A percentile compares a stretch with the other conserved stretches of the same genome.
These are phyloP conservation scores for Caryopteris hybrid DNA, from an alignment of 305 asterid species.

Conservation along the genomic window DNA sequence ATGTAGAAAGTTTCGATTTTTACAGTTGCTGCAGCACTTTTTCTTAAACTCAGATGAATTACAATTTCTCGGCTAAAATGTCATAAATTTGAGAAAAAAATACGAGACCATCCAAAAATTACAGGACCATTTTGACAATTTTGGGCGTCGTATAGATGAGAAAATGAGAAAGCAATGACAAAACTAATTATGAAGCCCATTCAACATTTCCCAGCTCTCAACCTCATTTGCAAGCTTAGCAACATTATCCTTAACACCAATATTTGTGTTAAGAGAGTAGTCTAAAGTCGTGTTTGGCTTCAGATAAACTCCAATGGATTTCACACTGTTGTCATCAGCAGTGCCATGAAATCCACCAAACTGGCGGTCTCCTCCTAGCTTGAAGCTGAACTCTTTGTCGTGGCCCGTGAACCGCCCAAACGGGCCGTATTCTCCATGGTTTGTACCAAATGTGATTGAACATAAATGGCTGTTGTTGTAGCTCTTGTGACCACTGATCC, in stretches of 20 bases:
- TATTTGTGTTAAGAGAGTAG: not conserved
- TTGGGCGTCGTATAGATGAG: too few species aligned
- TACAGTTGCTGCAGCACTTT: too few species aligned
- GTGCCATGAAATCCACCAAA: constrained; percentile 40
- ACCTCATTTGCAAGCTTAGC: not conserved
- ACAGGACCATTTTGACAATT: too few species aligned
- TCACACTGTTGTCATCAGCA: not conserved
- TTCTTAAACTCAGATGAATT: too few species aligned
- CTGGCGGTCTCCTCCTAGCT: constrained; percentile 24
- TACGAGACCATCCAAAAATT: constrained; percentile 20
- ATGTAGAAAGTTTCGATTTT: too few species aligned
- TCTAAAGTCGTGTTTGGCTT: constrained; percentile 21
- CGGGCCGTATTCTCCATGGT: constrained; percentile 27
- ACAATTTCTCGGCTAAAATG: too few species aligned
- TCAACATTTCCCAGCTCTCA: constrained; percentile 22
- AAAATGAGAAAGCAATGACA: not conserved
- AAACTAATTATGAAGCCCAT: not conserved
- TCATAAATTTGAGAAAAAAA: too few species aligned
- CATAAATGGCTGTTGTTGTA: constrained; percentile 7
- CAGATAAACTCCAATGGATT: constrained; percentile 34
- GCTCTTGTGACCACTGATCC: constrained; percentile 23
- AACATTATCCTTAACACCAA: too few species aligned
- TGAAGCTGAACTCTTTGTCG: constrained; percentile 21
- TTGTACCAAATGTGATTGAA: constrained; percentile 32
- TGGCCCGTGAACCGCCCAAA: constrained; percentile 7